Evolutionary conservation across 805 yeast genomes (phyloP), one percentile per base, ranked within the genome.

Genomic region (Spathaspora sp.): DNA sequence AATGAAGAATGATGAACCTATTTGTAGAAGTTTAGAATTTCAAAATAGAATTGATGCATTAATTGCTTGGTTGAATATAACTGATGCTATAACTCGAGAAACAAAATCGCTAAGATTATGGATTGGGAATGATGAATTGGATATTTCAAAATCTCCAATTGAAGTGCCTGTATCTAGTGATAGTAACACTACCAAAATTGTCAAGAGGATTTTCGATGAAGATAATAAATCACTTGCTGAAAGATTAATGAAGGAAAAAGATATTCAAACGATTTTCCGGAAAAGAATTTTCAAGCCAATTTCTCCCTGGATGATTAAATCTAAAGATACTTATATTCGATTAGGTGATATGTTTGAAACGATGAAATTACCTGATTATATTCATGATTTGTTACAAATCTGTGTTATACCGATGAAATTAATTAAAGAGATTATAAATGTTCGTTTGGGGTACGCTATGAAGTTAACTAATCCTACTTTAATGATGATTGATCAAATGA

Each of bases 401-500:
- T 79, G 90, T 39, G 73, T 80, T 49, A 88, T 94, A 55, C 97
- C 98, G 0, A 76, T 89, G 60, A 82, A 81, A 55, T 72, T 94
- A 44, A 85, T 91, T 59, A 86, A 85, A 60, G 97, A 89, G 60
- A 80, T 89, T 48, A 86, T 92, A 43, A 78, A 79, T 35, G 80
- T 88, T 42, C 78, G 97, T 57, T 72, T 93, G 44, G 73, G 78
- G 1, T 91, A 89, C 64, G 96, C 97, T 2, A 77, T 80, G 64
- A 87, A 86, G 61, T 69, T 93, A 46, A 82, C 79, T 49, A 87
- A 86, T 60, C 97, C 97, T 1, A 91, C 97, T 0, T 82, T 92
- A 83, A 87, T 90, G 91, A 89, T 90, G 85, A 89, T 94, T 58
- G 99, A 94, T 67, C 97, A 93, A 68, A 86, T 90, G 79, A 80